Conservation (phyloP, 1,284 basidiomycete species). For the Microbotryomycetes sp. region DNA sequence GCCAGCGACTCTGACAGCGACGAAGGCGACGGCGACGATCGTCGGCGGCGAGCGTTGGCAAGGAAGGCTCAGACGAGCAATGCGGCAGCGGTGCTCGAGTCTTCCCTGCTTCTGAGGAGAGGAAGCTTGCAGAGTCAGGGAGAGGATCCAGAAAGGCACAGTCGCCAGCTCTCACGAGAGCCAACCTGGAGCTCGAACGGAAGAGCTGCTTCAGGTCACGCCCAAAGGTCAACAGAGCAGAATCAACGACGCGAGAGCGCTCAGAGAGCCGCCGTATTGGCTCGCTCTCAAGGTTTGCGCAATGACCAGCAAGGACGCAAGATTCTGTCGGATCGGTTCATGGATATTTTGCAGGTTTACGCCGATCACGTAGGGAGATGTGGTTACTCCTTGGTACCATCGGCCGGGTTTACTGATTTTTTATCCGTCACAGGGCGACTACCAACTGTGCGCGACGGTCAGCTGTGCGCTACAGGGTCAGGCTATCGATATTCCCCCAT, state of each 20-base stretch:
- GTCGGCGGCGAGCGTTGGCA: too few species aligned
- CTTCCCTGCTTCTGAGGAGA: neutral
- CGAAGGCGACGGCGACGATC: neutral
- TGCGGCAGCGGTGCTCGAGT: neutral
- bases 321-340: conserved; percentile 11
- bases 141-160: too few species aligned
- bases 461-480: conserved; percentile 11
- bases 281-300: too few species aligned
- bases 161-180: too few species aligned
- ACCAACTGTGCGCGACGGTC: conserved; percentile 23
- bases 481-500: conserved; percentile 4
- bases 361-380: conserved; percentile 16
- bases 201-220: too few species aligned
- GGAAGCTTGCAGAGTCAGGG: too few species aligned
- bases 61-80: neutral
- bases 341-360: conserved; percentile 12
- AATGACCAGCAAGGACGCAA: too few species aligned
- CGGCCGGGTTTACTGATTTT: neutral
- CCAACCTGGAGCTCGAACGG: too few species aligned
- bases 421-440: conserved; percentile 17
- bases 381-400: neutral
- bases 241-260: too few species aligned
- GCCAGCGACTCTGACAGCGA: neutral
- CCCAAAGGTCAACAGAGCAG: too few species aligned
- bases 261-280: too few species aligned